Percentiles rank a stretch among this genome's conserved stretches.
Conservation (phyloP, 176 grass and related monocot genomes). For the Thalia dealbata region DNA sequence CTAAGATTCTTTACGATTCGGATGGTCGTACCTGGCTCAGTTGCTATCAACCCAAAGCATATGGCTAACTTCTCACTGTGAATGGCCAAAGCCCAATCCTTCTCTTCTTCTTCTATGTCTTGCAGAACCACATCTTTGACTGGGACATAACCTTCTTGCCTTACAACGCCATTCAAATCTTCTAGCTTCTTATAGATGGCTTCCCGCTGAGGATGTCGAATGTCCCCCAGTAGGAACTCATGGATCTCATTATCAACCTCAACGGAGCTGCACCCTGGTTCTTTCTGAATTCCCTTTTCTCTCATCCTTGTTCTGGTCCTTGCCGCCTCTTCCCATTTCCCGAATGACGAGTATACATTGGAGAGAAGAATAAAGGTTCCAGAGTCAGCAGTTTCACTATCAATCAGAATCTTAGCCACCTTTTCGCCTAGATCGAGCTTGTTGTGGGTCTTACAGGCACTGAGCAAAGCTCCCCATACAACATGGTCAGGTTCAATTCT, state of each 20-base stretch:
- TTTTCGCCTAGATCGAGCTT: slow-evolving; percentile 13
- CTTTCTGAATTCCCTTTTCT: slow-evolving; percentile 21
- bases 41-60: slow-evolving; percentile 13
- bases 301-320: slow-evolving; percentile 10
- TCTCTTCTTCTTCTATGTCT: slow-evolving; percentile 16
- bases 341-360: slow-evolving; percentile 12
- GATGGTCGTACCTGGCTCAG: slow-evolving; percentile 8
- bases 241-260: slow-evolving; percentile 21
- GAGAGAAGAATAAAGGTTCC: slow-evolving; percentile 25
- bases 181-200: slow-evolving; percentile 24
- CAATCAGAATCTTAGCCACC: slow-evolving; percentile 18
- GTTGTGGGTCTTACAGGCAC: slow-evolving; percentile 21
- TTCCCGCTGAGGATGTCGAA: slow-evolving; percentile 18
- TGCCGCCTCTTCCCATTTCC: slow-evolving; percentile 19
- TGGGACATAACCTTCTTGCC: slow-evolving; percentile 8
- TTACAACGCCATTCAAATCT: slow-evolving; percentile 10
- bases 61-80: slow-evolving; percentile 22
- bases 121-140: slow-evolving; percentile 18
- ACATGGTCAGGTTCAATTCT: slow-evolving; percentile 18
- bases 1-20: slow-evolving; percentile 21
- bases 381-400: slow-evolving; percentile 14
- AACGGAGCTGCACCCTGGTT: slow-evolving; percentile 25
- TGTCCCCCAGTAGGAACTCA: slow-evolving; percentile 19
- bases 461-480: slow-evolving; percentile 22
- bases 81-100: slow-evolving; percentile 17